Evolutionary conservation across 345 rosid genomes (phyloP).

Genomic region (Psidium friedrichsthalianum): DNA sequence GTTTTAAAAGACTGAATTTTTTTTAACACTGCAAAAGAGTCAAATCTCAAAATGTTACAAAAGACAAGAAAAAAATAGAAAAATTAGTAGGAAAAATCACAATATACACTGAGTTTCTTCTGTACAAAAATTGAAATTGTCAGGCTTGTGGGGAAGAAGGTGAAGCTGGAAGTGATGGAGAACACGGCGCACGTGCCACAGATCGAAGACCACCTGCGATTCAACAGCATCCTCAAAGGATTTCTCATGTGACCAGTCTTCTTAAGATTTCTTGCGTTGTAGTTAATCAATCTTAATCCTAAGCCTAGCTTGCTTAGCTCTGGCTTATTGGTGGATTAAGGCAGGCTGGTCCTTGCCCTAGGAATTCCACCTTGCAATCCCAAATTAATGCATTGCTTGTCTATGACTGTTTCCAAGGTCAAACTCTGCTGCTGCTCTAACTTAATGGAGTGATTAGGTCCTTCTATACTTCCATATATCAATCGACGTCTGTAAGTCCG

Average conservation of each 20-base stretch:
- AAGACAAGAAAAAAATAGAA: no score
- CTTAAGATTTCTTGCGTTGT: background rate
- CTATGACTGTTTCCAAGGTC: background rate
- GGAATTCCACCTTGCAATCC: background rate
- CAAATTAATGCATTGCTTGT: background rate
- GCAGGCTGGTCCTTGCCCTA: background rate
- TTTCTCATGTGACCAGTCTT: constrained; percentile 25
- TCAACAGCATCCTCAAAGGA: constrained; percentile 36
- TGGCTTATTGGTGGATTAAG: background rate
- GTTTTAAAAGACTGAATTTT: no score
- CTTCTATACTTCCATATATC: background rate
- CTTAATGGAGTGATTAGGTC: background rate
- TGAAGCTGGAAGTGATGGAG: constrained; percentile 46
- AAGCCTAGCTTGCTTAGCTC: background rate
- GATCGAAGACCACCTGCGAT: constrained; percentile 38
- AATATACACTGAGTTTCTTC: no score
- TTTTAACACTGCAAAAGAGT: no score
- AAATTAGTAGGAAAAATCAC: no score
- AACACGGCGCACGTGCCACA: constrained; percentile 78
- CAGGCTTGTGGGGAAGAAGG: constrained; percentile 66
- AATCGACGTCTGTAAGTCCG: background rate
- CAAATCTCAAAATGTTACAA: no score
- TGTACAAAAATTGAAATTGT: background rate
- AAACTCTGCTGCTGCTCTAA: background rate
- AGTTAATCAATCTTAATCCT: background rate